Base-by-base conservation (phyloP, 2,329 filamentous ascomycete species). In the Colletotrichum cuscutae region DNA sequence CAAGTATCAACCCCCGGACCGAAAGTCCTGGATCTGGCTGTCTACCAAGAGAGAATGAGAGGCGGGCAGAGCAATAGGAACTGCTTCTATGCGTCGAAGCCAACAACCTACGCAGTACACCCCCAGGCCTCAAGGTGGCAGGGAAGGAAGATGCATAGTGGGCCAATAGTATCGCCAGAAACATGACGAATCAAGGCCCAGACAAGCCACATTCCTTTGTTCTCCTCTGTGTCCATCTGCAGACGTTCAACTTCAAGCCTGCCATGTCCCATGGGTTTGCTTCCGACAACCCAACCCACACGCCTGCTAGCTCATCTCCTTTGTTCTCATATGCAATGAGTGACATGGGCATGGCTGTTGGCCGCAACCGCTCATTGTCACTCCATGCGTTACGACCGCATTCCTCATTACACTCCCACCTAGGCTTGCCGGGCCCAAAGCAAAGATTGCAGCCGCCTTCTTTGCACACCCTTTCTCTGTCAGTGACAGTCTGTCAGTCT, bases 321-420 rank as follows among this genome's bases (percentile, higher is more conserved):
- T 73, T 73, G 71, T 73, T 72, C 71, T 72, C 71, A 57, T 63
- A 42, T 68, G 59, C 68, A 24, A 63, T 59, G 53, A 56, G 62
- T 42, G 53, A 56, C 68, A 67, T 73, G 68, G 68, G 52, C 68
- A 60, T 62, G 68, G 54, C 46, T 60, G 42, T 70, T 62, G 71
- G 58, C 71, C 71, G 71, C 71, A 73, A 73, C 67, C 71, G 71
- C 71, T 53, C 57, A 67, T 72, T 73, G 68, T 72, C 63, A 57
- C 58, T 35, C 63, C 49, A 63, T 54, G 60, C 66, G 65, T 65
- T 60, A 72, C 54, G 60, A 70, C 70, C 56, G 61, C 70, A 70
- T 72, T 46, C 37, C 61, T 26, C 61, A 54, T 35, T 9, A 24
- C 61, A 63, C 61, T 63, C 61, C 30, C 26, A 30, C 59, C 61